phyloP scores from a whole-genome alignment of 2,329 filamentous ascomycete species.

The Bimuria novae-zelandiae region DNA sequence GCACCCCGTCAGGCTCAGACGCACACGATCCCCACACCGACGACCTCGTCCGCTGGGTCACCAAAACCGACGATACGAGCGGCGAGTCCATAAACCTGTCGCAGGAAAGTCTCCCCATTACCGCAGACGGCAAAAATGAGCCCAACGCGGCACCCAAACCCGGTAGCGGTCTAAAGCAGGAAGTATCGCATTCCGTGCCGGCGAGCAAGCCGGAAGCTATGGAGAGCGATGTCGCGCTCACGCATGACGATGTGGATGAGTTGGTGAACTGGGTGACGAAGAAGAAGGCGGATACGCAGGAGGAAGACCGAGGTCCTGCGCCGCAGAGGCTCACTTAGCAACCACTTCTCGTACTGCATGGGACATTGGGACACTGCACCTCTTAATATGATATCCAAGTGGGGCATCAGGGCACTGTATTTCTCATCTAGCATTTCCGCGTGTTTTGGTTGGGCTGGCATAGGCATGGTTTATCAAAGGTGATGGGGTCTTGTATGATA shows the following conservation, averaged over 20 bases:
- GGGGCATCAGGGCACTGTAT: too few relatives aligned
- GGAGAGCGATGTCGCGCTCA: constrained; percentile 12
- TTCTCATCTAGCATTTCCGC: too few relatives aligned
- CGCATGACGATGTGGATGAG: constrained; percentile 21
- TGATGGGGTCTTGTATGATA: too few relatives aligned
- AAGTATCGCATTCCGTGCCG: constrained; percentile 3
- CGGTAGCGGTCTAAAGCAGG: constrained; percentile 1
- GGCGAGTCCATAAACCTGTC: constrained; percentile 14
- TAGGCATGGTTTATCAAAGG: too few relatives aligned
- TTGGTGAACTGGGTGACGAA: constrained; percentile 19
- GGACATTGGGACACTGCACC: too few relatives aligned
- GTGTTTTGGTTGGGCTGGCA: too few relatives aligned
- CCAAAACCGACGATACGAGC: constrained; percentile 14
- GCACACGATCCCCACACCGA: constrained; percentile 5
- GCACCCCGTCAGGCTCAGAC: neutral
- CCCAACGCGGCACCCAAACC: neutral
- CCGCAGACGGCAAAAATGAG: neutral
- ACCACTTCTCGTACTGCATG: too few relatives aligned
- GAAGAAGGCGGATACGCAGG: constrained; percentile 7
- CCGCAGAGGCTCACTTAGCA: too few relatives aligned
- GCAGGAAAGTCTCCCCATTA: neutral
- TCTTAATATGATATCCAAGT: too few relatives aligned
- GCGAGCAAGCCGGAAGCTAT: neutral
- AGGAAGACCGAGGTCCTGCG: too few relatives aligned
- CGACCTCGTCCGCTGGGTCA: constrained; percentile 11